Conservation (phyloP, 2,329 filamentous ascomycete genomes). For the Trichophyton benhamiae region DNA sequence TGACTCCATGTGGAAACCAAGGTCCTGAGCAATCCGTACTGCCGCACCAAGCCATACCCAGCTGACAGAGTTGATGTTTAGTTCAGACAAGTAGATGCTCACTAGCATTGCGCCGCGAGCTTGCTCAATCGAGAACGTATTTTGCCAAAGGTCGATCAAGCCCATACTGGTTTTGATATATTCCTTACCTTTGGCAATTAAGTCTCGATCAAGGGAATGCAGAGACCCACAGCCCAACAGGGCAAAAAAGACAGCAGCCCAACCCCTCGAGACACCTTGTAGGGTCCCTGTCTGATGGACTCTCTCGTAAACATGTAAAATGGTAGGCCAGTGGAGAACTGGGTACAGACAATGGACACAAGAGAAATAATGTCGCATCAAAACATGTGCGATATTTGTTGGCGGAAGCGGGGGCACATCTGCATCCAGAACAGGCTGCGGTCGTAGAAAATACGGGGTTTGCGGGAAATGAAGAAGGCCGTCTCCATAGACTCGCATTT, state of each 20-base stretch:
- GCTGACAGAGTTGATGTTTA: constrained; percentile 72
- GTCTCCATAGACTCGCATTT: constrained; percentile 59
- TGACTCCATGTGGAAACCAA: constrained; percentile 66
- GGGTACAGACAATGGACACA: constrained; percentile 72
- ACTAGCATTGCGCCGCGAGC: constrained; percentile 60
- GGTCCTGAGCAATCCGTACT: constrained; percentile 67
- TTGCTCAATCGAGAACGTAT: constrained; percentile 64
- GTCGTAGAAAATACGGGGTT: constrained; percentile 47
- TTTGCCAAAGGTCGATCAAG: constrained; percentile 68
- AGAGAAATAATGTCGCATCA: constrained; percentile 63
- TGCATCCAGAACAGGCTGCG: constrained; percentile 40
- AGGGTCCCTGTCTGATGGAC: constrained; percentile 57
- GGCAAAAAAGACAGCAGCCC: constrained; percentile 69
- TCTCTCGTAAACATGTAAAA: constrained; percentile 61
- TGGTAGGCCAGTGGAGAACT: constrained; percentile 76
- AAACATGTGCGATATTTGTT: constrained; percentile 54
- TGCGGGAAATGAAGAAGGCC: constrained; percentile 71
- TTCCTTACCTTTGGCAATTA: constrained; percentile 48
- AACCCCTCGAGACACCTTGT: constrained; percentile 51
- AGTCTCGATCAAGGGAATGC: constrained; percentile 48
- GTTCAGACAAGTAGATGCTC: constrained; percentile 69
- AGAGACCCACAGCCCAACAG: constrained; percentile 73
- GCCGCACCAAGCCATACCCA: constrained; percentile 77
- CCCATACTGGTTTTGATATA: constrained; percentile 60
- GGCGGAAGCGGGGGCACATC: constrained; percentile 56